Conservation (phyloP, 345 rosid genomes). For the Mangifera indica region DNA sequence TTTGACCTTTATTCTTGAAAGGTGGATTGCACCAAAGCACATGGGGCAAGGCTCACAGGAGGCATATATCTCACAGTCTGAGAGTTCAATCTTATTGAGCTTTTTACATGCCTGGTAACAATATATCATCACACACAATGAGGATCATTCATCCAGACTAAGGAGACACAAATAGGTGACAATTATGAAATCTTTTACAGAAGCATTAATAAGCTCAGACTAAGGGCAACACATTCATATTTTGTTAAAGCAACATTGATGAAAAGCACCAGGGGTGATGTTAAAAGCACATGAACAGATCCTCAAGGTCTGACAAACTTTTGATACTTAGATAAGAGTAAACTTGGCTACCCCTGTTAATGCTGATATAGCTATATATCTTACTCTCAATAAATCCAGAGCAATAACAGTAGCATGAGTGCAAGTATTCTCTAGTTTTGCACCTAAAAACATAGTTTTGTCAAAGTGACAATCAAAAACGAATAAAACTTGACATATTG, state of each 20-base stretch:
- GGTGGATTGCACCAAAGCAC: slow-evolving; percentile 73
- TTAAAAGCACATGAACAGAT: background rate
- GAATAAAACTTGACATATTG: background rate
- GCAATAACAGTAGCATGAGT: background rate
- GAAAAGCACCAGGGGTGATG: background rate
- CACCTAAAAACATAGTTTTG: background rate
- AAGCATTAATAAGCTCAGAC: slow-evolving; percentile 6
- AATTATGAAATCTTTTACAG: background rate
- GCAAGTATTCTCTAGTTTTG: background rate
- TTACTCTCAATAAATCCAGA: background rate
- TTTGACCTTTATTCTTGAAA: slow-evolving; percentile 53
- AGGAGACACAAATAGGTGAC: background rate
- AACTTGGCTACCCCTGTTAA: background rate
- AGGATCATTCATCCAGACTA: background rate
- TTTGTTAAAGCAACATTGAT: background rate
- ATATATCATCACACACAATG: background rate
- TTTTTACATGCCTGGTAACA: slow-evolving; percentile 55
- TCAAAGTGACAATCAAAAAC: background rate
- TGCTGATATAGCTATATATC: background rate
- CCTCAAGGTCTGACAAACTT: background rate
- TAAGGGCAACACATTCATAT: background rate
- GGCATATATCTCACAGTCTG: slow-evolving; percentile 62
- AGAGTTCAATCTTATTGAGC: slow-evolving; percentile 53
- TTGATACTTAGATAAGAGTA: background rate
- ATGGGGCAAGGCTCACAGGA: slow-evolving; percentile 75